A percentile compares a stretch with the other conserved stretches of the same genome.
phyloP scores from a whole-genome alignment of 1,139 yeast species.

The Candida frijolesensis region DNA sequence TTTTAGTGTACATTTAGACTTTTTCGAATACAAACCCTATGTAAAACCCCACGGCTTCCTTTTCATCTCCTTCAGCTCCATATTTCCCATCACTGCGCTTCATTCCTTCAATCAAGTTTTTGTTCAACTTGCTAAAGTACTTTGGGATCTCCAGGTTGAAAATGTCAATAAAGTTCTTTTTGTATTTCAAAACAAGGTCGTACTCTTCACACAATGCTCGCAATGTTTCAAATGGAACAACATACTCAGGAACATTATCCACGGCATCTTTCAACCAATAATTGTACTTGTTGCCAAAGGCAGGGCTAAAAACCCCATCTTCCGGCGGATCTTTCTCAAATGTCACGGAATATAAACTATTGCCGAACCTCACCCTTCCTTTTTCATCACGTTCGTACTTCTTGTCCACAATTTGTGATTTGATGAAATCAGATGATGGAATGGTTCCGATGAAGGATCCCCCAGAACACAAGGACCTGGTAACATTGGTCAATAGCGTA shows the following conservation, averaged over 20 bases:
- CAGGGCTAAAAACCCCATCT: slow-evolving; percentile 70
- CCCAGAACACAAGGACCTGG: slow-evolving; percentile 74
- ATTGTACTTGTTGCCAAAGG: slow-evolving; percentile 82
- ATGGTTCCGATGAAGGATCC: slow-evolving; percentile 92
- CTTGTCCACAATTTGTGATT: slow-evolving; percentile 56
- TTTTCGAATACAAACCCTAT: slow-evolving; percentile 79
- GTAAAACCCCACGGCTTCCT: slow-evolving; percentile 86
- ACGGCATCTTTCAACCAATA: slow-evolving; percentile 91
- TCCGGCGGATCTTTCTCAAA: slow-evolving; percentile 76
- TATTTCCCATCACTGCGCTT: slow-evolving; percentile 74
- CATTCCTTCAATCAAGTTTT: slow-evolving; percentile 69
- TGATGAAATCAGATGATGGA: slow-evolving; percentile 86
- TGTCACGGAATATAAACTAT: slow-evolving; percentile 75
- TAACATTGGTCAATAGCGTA: slow-evolving; percentile 70
- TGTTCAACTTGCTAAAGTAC: slow-evolving; percentile 60
- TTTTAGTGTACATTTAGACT: slow-evolving; percentile 16
- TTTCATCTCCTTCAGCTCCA: slow-evolving; percentile 88
- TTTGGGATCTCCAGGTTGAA: slow-evolving; percentile 78
- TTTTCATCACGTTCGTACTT: slow-evolving; percentile 38
- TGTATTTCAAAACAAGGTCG: slow-evolving; percentile 70
- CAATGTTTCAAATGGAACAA: slow-evolving; percentile 92
- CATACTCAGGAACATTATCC: slow-evolving; percentile 94
- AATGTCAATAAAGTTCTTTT: slow-evolving; percentile 79
- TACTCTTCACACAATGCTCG: slow-evolving; percentile 83
- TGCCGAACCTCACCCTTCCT: slow-evolving; percentile 71